Percentiles rank a stretch among this genome's conserved stretches.
Evolutionary conservation across 306 rosid genomes (phyloP).

Genomic region (Corylus avellana): DNA sequence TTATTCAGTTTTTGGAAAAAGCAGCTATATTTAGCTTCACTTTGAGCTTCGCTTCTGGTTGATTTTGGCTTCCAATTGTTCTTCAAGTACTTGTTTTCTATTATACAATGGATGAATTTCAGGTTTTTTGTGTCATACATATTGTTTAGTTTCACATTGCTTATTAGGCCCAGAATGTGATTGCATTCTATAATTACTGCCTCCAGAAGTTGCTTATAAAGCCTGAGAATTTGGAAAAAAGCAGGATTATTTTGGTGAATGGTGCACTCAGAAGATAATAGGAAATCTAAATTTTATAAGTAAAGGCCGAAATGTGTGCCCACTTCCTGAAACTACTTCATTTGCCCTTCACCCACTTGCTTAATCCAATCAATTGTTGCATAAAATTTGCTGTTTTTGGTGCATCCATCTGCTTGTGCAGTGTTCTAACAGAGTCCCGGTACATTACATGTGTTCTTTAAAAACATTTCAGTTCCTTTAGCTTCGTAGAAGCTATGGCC

Average conservation of each 20-base stretch:
- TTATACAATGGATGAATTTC: background rate
- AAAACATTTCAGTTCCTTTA: background rate
- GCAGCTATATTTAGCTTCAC: background rate
- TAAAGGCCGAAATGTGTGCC: background rate
- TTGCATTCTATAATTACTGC: background rate
- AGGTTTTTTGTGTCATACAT: background rate
- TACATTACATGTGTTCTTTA: background rate
- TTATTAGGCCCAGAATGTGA: background rate
- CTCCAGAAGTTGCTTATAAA: background rate
- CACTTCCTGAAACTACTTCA: background rate
- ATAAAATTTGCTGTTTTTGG: background rate
- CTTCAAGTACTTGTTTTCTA: background rate
- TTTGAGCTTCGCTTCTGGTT: background rate
- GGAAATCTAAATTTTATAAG: conserved; percentile 10
- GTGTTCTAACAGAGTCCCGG: background rate
- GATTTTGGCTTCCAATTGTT: background rate
- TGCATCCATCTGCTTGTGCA: background rate
- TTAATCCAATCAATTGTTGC: background rate
- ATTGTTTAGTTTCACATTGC: background rate
- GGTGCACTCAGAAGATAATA: background rate
- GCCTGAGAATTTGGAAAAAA: background rate
- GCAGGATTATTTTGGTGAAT: background rate
- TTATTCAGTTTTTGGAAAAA: background rate
- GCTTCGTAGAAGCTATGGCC: background rate
- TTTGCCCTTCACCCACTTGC: background rate